Evolutionary conservation across 176 grass and related monocot species (phyloP), one percentile per base, ranked within the genome.

Genomic region (Canna indica): DNA sequence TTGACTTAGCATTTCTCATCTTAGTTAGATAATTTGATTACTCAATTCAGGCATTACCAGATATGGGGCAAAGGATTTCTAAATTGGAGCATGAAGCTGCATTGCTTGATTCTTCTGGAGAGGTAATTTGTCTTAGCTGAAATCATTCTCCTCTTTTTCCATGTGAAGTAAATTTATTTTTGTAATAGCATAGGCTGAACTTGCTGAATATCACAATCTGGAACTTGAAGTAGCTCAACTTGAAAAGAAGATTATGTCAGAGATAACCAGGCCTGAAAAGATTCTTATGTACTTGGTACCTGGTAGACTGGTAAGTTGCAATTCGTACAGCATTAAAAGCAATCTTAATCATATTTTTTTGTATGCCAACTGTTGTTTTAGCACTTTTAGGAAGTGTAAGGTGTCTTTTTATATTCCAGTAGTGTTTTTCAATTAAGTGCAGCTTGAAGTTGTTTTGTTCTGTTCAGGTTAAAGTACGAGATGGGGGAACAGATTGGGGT

Each of bases 241-340:
- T 78, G 94, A 99, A 81, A 99, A 87, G 82, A 92, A 83, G 83
- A 99, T 93, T 54, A 90, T 99, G 81, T 85, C 86, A 75, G 89
- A 99, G 77, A 93, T 93, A 47, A 85, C 91, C 75, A 88, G 94
- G 74, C 89, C 89, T 71, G 94, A 99, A 80, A 87, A 86, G 67
- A 80, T 83, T 68, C 86, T 99, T 77, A 63, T 90, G 73, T 99
- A 90, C 73, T 85, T 99, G 82, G 86, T 99, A 75, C 94, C 94
- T 73, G 94, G 94, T 80, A 87, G 94, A 64, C 84, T 99, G 88
- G 94, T 97, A 79, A 14, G 85, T 74, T 77, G 60, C 62, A 45
- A n/a, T 22, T n/a, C 3, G 17, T 54, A n/a, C 16, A 54, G 1
- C 50, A 54, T 5, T 54, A n/a, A n/a, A 6, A 1, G 20, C 7